Evolutionary conservation across 1,284 basidiomycete species (phyloP), one percentile per base, ranked within the genome.

Genomic region (Thecaphora frezii): DNA sequence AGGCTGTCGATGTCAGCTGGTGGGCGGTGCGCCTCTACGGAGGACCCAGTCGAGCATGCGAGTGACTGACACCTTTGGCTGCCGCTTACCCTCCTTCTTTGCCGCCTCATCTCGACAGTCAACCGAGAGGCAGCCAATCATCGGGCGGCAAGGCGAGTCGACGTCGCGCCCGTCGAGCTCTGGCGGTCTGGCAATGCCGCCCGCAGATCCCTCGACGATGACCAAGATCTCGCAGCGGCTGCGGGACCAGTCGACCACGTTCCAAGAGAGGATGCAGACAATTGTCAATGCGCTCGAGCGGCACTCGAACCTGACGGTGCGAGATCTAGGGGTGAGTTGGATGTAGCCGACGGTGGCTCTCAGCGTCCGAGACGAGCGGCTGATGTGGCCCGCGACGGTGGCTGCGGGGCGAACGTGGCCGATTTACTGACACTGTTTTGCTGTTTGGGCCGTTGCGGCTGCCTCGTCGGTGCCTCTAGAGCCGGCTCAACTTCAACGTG

Each of bases 301-400:
- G 59, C 76, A 78, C 28, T 52, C 73, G 25, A 78, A 77, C 38
- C 58, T 78, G 48, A 65, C 70, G 1, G 71, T 72, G 10, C 68
- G 68, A 13, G 71, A 71, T 46, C 46, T 71, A 13, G 67, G 64
- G 21, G 62, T 69, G 25, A 45, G 66, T 38, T 21, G 23, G 2
- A 5, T 28, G 33, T 13, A 39, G 13, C 13, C 24, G 5, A 26
- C 30, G 12, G 45, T 53, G 23, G 28, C 51, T 44, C 28, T 7
- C 28, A 14, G 14, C 14, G 28, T 30, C 28, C 28, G 28, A 30
- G 14, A 14, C 28, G 28, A 14, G 7, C 28, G 14, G 28, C 28
- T 30, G 28, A 30, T 30, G n/a, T n/a, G n/a, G n/a, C n/a, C n/a
- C n/a, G n/a, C n/a, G n/a, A n/a, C n/a, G n/a, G n/a, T n/a, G n/a